Evolutionary conservation across 75 land plant genomes (phyloP).

Genomic region (Larix kaempferi): DNA sequence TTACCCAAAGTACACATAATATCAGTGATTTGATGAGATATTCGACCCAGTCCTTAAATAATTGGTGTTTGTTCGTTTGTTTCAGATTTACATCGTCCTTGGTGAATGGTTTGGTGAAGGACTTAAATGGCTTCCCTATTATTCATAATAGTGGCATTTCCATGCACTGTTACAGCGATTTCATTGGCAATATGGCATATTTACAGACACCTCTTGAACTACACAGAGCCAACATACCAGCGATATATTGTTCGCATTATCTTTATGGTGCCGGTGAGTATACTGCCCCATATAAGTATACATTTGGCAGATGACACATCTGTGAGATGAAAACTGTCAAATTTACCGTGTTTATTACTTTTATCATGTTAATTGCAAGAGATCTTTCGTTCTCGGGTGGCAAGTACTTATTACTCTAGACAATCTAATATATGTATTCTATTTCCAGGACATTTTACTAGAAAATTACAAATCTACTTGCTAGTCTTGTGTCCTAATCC

Average conservation of each 20-base stretch:
- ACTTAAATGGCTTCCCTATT: conserved; percentile 37
- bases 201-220: conserved; percentile 77
- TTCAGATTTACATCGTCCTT: no score
- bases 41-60: no score
- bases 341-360: not conserved
- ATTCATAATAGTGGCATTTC: conserved; percentile 50
- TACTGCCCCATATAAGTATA: not conserved
- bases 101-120: conserved; percentile 9
- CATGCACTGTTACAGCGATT: conserved; percentile 67
- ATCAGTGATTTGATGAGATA: no score
- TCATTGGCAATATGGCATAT: conserved; percentile 71
- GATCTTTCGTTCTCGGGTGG: not conserved
- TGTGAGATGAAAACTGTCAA: not conserved
- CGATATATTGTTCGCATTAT: conserved; percentile 90
- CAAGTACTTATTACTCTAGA: not conserved
- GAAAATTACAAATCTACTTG: not conserved
- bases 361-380: not conserved
- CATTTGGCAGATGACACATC: not conserved
- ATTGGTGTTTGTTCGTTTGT: no score
- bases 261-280: conserved; percentile 90
- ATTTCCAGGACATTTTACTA: not conserved
- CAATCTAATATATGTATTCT: not conserved
- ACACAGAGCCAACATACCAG: conserved; percentile 89
- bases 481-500: not conserved
- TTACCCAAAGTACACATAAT: no score